Evolutionary conservation across 345 rosid species (phyloP).

Genomic region (Erucastrum elatum): DNA sequence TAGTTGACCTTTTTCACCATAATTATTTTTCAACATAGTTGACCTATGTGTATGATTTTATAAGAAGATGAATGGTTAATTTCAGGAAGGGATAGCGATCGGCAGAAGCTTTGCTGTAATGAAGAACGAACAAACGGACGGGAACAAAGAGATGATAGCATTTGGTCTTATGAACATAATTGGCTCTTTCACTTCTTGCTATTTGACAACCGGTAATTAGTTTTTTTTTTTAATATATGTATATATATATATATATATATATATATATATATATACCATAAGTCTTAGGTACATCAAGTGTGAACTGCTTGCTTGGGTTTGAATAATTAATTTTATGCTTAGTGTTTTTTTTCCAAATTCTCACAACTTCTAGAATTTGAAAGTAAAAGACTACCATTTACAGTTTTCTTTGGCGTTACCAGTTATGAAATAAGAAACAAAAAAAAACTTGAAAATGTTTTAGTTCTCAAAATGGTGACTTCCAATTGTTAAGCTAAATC

Average conservation of each 20-base stretch:
- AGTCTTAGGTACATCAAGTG: neutral
- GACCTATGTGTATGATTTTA: neutral
- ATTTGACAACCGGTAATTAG: conserved; percentile 74
- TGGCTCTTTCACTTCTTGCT: conserved; percentile 91
- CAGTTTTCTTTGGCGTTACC: neutral
- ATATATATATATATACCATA: neutral
- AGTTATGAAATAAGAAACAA: neutral
- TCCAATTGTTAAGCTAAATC: neutral
- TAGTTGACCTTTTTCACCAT: neutral
- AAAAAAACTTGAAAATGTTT: neutral
- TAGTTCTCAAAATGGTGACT: neutral
- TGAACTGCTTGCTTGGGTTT: neutral
- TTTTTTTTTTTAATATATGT: neutral
- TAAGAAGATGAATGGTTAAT: neutral
- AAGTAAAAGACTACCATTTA: too few species aligned
- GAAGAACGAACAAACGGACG: conserved; percentile 79
- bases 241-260: too few species aligned
- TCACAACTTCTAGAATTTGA: neutral
- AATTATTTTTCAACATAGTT: too few species aligned
- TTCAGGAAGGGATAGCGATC: conserved; percentile 90
- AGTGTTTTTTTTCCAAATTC: neutral
- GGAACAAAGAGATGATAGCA: conserved; percentile 91
- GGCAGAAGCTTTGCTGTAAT: conserved; percentile 83
- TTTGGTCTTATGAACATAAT: conserved; percentile 85
- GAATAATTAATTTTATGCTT: neutral